Conservation (phyloP, 768 basidiomycete species). For the Scleroderma citrinum region DNA sequence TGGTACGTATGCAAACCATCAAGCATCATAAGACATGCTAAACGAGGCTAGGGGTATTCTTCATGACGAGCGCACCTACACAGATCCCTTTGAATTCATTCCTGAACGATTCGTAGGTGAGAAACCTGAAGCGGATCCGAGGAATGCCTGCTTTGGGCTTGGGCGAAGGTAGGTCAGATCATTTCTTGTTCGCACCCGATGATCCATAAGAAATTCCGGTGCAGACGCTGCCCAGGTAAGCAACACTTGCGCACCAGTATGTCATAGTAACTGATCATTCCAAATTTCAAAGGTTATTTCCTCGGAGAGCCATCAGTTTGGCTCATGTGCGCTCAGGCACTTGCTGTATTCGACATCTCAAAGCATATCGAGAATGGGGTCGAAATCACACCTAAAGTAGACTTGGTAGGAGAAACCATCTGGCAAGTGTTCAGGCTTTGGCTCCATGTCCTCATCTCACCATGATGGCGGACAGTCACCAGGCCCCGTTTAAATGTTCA, state of each 20-base stretch:
- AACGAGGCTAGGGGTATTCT: constrained; percentile 29
- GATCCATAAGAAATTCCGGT: not conserved
- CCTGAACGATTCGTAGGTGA: constrained; percentile 31
- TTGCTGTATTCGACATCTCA: constrained; percentile 41
- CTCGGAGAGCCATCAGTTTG: constrained; percentile 27
- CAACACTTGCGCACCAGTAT: no score
- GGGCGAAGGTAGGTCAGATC: constrained; percentile 20
- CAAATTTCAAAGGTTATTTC: constrained; percentile 18
- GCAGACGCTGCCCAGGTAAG: constrained; percentile 18
- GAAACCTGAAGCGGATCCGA: constrained; percentile 14
- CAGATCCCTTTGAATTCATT: constrained; percentile 26
- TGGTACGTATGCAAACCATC: constrained; percentile 6
- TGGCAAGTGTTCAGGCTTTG: constrained; percentile 28
- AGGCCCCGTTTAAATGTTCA: constrained; percentile 49
- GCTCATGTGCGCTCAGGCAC: constrained; percentile 27
- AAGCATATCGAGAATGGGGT: constrained; percentile 37
- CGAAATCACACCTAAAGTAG: constrained; percentile 39
- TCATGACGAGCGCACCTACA: constrained; percentile 39
- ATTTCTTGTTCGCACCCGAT: not conserved
- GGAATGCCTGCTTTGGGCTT: constrained; percentile 19
- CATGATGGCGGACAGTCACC: constrained; percentile 44
- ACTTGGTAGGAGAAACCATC: constrained; percentile 37
- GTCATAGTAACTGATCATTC: not conserved
- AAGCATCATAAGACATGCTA: not conserved
- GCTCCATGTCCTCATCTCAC: constrained; percentile 22